phyloP scores from a whole-genome alignment of 2,329 filamentous ascomycete species.

The Scytalidium sp. region DNA sequence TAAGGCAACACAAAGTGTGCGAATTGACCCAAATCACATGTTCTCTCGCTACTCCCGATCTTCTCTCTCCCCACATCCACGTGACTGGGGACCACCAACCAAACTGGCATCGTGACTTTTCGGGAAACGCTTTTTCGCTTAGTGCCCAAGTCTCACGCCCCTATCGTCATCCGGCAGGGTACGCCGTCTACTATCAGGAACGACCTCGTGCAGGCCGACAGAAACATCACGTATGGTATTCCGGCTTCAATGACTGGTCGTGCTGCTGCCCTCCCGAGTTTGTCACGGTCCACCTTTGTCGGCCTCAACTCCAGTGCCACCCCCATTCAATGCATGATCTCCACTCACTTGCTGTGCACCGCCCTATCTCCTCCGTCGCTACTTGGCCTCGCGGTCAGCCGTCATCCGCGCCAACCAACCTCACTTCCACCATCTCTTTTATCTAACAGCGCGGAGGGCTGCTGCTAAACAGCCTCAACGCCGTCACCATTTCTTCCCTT shows the following conservation, averaged over 20 bases:
- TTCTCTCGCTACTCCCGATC: not conserved
- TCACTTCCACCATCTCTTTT: not conserved
- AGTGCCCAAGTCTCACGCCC: not conserved
- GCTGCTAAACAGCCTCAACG: slow-evolving; percentile 73
- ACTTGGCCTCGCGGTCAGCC: not conserved
- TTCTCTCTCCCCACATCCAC: not conserved
- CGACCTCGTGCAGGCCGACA: not conserved
- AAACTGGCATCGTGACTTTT: not conserved
- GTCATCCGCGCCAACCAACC: not conserved
- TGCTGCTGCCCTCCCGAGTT: not conserved
- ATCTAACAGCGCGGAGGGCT: slow-evolving; percentile 49
- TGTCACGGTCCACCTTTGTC: not conserved
- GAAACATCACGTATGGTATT: not conserved
- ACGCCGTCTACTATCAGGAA: not conserved
- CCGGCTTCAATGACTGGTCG: not conserved
- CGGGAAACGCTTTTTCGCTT: not conserved
- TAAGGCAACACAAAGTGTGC: no score
- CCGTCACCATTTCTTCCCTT: slow-evolving; percentile 83
- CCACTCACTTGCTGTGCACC: not conserved
- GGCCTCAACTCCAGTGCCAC: not conserved
- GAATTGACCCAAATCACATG: not conserved
- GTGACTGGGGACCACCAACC: not conserved
- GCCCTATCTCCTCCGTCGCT: not conserved
- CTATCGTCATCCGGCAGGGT: not conserved
- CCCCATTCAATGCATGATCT: slow-evolving; percentile 2